Conservation (phyloP, 2,329 filamentous ascomycete genomes). For the Cladosporium phlei region DNA sequence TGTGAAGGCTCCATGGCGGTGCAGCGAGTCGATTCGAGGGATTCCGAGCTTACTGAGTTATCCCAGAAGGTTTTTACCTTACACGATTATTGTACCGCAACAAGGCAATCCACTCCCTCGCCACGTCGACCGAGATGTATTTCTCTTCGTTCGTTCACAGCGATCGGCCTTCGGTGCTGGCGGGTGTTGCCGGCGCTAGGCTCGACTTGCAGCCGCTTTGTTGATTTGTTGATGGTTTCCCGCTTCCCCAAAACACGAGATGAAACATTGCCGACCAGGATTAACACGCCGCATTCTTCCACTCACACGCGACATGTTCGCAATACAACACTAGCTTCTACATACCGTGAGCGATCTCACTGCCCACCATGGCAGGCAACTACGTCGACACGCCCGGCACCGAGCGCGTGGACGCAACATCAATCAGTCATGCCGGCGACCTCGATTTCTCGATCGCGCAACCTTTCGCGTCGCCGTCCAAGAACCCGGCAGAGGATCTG, state of each 20-base stretch:
- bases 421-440: conserved; percentile 61
- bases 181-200: not conserved
- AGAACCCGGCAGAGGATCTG: conserved; percentile 63
- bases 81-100: not conserved
- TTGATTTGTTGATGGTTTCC: conserved; percentile 9
- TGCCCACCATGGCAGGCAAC: conserved; percentile 38
- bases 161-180: not conserved
- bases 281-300: not conserved
- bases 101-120: not conserved
- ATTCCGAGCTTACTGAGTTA: not conserved
- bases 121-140: not conserved
- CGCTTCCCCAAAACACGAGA: not conserved
- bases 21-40: not conserved
- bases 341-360: not conserved
- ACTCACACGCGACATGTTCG: not conserved
- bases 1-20: conserved; percentile 31
- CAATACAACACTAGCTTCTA: not conserved
- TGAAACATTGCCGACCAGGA: not conserved
- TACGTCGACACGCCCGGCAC: conserved; percentile 81
- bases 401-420: conserved; percentile 78
- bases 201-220: conserved; percentile 3
- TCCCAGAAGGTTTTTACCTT: not conserved
- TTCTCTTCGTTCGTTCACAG: not conserved
- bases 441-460: conserved; percentile 83
- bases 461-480: conserved; percentile 76